These are phyloP conservation scores for Euphrasia confusa DNA, from an alignment of 257 asterid genomes.

Conservation along the genomic window DNA sequence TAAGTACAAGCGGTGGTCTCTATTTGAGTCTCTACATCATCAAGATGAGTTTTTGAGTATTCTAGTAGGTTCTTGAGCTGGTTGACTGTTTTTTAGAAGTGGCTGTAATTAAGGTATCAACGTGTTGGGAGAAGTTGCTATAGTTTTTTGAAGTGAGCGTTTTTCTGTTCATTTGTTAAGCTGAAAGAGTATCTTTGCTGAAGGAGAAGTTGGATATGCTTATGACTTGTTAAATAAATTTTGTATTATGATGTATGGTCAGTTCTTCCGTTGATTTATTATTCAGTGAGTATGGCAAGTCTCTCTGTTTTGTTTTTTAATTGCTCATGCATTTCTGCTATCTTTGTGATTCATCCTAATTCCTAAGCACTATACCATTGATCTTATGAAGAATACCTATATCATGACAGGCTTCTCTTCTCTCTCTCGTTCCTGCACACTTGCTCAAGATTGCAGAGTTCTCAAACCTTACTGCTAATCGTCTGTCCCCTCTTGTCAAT, in stretches of 20 bases:
- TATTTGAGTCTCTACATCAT: background rate
- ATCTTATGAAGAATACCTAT: slow-evolving; percentile 22
- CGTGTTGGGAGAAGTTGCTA: background rate
- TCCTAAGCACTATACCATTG: background rate
- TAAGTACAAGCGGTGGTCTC: background rate
- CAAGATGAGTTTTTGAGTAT: background rate
- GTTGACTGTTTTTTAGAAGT: background rate
- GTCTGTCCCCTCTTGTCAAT: slow-evolving; percentile 56
- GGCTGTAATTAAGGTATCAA: background rate
- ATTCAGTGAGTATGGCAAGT: background rate
- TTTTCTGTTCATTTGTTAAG: background rate
- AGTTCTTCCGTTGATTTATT: background rate
- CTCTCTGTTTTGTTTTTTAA: background rate
- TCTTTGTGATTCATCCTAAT: slow-evolving; percentile 1
- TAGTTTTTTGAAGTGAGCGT: background rate
- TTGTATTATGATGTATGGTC: background rate
- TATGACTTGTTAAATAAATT: background rate
- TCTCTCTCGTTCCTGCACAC: slow-evolving; percentile 73
- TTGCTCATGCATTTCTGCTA: slow-evolving; percentile 13
- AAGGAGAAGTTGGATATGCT: background rate
- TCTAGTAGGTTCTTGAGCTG: slow-evolving; percentile 1
- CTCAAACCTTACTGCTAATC: slow-evolving; percentile 58
- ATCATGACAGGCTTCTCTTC: slow-evolving; percentile 80
- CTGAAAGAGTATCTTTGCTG: slow-evolving; percentile 4
- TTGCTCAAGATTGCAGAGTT: slow-evolving; percentile 59